A percentile compares a stretch with the other conserved stretches of the same genome.
These are phyloP conservation scores for Lasiosphaeria hispida DNA, from an alignment of 495 filamentous ascomycete species.

Conservation along the genomic window DNA sequence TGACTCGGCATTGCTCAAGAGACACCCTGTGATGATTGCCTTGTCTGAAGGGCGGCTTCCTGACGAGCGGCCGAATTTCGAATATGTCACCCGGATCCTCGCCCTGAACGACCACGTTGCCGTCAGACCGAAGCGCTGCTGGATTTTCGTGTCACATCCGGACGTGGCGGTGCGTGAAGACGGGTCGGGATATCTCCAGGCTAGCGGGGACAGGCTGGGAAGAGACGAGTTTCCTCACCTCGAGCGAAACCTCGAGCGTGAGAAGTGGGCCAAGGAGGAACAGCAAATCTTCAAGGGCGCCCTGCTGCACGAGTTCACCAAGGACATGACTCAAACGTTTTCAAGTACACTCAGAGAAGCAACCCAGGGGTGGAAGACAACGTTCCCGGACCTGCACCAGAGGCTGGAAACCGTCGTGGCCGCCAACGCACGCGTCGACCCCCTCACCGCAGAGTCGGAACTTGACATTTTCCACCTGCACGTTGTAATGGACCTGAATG, in stretches of 20 bases:
- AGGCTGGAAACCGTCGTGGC: slow-evolving; percentile 37
- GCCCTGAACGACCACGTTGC: slow-evolving; percentile 40
- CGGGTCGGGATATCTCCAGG: slow-evolving; percentile 30
- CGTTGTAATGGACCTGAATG: slow-evolving; percentile 44
- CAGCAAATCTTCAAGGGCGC: slow-evolving; percentile 33
- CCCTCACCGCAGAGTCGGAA: slow-evolving; percentile 26
- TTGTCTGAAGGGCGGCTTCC: slow-evolving; percentile 47
- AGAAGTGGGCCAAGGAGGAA: slow-evolving; percentile 34
- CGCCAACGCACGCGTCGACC: slow-evolving; percentile 25
- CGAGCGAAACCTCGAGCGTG: slow-evolving; percentile 39
- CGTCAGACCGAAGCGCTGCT: slow-evolving; percentile 42
- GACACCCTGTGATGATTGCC: slow-evolving; percentile 51
- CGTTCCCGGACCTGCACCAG: slow-evolving; percentile 44
- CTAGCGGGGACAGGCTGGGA: slow-evolving; percentile 33
- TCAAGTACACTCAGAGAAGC: slow-evolving; percentile 43
- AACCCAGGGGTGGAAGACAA: slow-evolving; percentile 37
- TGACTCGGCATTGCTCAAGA: slow-evolving; percentile 50
- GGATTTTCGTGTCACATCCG: slow-evolving; percentile 45
- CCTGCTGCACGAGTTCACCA: slow-evolving; percentile 49
- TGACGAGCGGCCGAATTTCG: slow-evolving; percentile 49
- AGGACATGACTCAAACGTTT: slow-evolving; percentile 38
- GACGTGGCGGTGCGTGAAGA: slow-evolving; percentile 38
- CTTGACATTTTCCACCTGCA: slow-evolving; percentile 56
- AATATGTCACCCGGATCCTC: slow-evolving; percentile 46
- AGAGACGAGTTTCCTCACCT: slow-evolving; percentile 48